Evolutionary conservation across 2,329 filamentous ascomycete genomes (phyloP).

Genomic region (Pseudocercospora eumusae): DNA sequence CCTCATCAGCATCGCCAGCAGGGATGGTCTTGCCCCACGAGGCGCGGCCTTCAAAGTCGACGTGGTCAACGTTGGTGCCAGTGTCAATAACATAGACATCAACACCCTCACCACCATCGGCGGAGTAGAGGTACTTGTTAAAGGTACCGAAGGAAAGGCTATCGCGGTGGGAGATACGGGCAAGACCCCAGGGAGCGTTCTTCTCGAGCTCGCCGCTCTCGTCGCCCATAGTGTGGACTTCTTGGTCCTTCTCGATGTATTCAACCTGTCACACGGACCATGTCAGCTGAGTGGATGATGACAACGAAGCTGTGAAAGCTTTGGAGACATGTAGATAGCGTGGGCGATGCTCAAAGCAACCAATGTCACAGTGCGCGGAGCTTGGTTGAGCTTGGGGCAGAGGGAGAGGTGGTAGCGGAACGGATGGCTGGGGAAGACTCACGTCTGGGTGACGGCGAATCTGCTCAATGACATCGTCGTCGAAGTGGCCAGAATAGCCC

Average conservation of each 20-base stretch:
- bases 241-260: constrained; percentile 90
- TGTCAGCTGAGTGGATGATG: constrained; percentile 8
- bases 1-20: constrained; percentile 74
- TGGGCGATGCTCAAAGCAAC: constrained; percentile 3
- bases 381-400: not conserved
- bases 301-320: not conserved
- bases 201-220: constrained; percentile 68
- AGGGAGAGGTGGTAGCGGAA: constrained; percentile 10
- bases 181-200: constrained; percentile 96
- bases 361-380: not conserved
- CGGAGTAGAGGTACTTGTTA: constrained; percentile 96
- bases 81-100: constrained; percentile 99
- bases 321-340: not conserved
- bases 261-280: constrained; percentile 67
- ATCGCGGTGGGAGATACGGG: constrained; percentile 94
- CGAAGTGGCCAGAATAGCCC: constrained; percentile 95
- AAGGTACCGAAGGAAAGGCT: constrained; percentile 85
- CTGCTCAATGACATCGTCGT: constrained; percentile 87
- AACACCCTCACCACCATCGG: constrained; percentile 91
- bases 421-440: constrained; percentile 54
- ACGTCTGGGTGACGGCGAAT: constrained; percentile 96
- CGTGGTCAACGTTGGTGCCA: constrained; percentile 88
- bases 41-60: constrained; percentile 95
- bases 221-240: constrained; percentile 75
- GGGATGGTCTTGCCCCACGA: constrained; percentile 98